Base-by-base conservation (phyloP, 805 yeast genomes). In the Spathaspora arborariae region DNA sequence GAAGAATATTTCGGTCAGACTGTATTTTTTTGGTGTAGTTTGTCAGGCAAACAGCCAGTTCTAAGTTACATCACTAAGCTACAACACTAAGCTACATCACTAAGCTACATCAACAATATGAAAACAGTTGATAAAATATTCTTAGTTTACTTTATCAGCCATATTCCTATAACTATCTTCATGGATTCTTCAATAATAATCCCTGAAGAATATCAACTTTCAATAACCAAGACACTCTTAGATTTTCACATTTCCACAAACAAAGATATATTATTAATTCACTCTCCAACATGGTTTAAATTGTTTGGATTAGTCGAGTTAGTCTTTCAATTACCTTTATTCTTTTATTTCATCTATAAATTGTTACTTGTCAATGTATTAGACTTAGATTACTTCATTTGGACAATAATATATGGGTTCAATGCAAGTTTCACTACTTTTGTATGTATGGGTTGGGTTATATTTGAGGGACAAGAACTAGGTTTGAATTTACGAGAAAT, bases 361-460 rank as follows among this genome's bases (percentile, higher is more conserved):
- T 53, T 64, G 41, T 47, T 42, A 16, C 40, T 16, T 20, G 45
- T 18, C 20, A 4, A 13, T 3, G 43, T 30, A 22, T 30, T 44
- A 42, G 22, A 46, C 26, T n/a, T 45, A 9, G 37, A 49, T 15
- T 45, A 38, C 51, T 48, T 57, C 44, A 52, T 61, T 20, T 73
- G 71, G 59, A 62, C 84, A 53, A 66, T 80, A 11, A 56, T 83
- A 5, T 92, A 94, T 63, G 96, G 92, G 2, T 76, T 86, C 55
- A 89, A 88, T 58, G 98, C 97, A 0, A 69, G 84, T 3, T 68
- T 85, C 44, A 89, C 97, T 4, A 89, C 97, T 0, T 62, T 82
- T 33, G 78, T 82, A 20, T 92, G 97, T 60, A 64, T 86, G 52
- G 59, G 74, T n/a, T 75, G 79, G 54, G 74, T 83, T 13, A 55